Percentiles rank a stretch among this genome's conserved stretches.
Evolutionary conservation across 1,139 yeast genomes (phyloP).

Genomic region (Debaryomyces sp.): DNA sequence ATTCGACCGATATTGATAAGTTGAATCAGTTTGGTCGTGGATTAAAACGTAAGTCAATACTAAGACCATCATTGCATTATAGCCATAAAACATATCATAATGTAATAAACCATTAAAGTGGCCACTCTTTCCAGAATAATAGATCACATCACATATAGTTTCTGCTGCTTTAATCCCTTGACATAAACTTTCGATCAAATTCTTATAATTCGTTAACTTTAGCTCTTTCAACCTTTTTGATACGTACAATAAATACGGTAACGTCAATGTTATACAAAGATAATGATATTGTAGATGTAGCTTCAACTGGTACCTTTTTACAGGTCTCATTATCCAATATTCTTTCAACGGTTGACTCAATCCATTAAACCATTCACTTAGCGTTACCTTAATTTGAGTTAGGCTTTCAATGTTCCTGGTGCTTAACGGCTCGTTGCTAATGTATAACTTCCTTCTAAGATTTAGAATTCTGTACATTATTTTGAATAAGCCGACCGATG

Average conservation of each 20-base stretch:
- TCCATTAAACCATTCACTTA: slow-evolving; percentile 30
- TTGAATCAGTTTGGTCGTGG: slow-evolving; percentile 23
- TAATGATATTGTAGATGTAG: slow-evolving; percentile 38
- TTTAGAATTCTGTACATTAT: slow-evolving; percentile 30
- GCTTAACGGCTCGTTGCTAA: slow-evolving; percentile 23
- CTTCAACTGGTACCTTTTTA: slow-evolving; percentile 37
- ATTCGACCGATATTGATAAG: not conserved
- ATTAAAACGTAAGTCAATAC: slow-evolving; percentile 35
- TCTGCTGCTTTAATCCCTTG: slow-evolving; percentile 38
- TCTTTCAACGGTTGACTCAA: slow-evolving; percentile 27
- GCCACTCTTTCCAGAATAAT: slow-evolving; percentile 27
- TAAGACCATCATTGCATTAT: slow-evolving; percentile 39
- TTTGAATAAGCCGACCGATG: slow-evolving; percentile 31
- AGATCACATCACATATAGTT: slow-evolving; percentile 33
- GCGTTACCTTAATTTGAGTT: not conserved
- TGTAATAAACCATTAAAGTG: slow-evolving; percentile 42
- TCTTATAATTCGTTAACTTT: slow-evolving; percentile 32
- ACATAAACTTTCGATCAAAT: slow-evolving; percentile 33
- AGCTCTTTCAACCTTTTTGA: slow-evolving; percentile 25
- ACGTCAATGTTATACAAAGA: slow-evolving; percentile 35
- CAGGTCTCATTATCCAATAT: slow-evolving; percentile 23
- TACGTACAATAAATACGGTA: slow-evolving; percentile 40
- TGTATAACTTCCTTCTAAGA: slow-evolving; percentile 26
- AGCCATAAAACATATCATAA: slow-evolving; percentile 41
- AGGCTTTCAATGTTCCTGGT: not conserved